Base-by-base conservation (phyloP, 768 basidiomycete genomes). In the Mycena galopus region DNA sequence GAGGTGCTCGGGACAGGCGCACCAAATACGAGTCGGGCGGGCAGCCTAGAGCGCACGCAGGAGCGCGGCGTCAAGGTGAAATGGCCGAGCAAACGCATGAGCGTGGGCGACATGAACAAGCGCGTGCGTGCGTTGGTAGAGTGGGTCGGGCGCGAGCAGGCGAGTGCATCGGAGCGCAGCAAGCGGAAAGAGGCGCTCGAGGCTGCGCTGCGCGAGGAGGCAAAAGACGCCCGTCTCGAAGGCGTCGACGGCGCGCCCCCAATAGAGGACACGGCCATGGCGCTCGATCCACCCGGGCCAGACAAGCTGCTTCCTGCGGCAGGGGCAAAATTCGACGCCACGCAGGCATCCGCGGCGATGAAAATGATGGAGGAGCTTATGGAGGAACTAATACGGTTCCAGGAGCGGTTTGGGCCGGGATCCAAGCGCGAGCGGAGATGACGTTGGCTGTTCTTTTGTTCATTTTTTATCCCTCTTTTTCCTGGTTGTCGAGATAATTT, bases 51-150 rank as follows among this genome's bases (percentile, higher is more conserved):
- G 66, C 85, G 86, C 75, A 90, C 88, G 11, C 86, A 88, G 79
- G 92, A 95, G 78, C 86, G 94, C 57, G 94, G 94, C 11, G 93
- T 95, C 17, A 93, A 95, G 81, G 93, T 98, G 68, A 93, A 95
- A 77, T 99, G 95, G 93, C 97, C 97, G 1, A 91, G 91, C 75
- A 96, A 97, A 83, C 89, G 97, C 62, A 96, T 92, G 90, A 98
- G 96, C 76, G 93, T 97, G n/a, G 93, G 92, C 23, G 97, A 98
- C 80, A 97, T 99, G 96, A 94, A 96, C 81, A 98, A 98, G 84
- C 91, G 97, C 29, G 95, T 97, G 27, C 88, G 95, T 39, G 90
- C 93, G 51, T 87, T 99, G 58, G 90, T 97, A 23, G 97, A 98
- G 78, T 98, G 94, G 91, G 95, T 98, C n/a, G 94, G 93, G 32